Evolutionary conservation across 73 alveolate species (phyloP), one percentile per base, ranked within the genome.

Genomic region (Paramecium sexaurelia): DNA sequence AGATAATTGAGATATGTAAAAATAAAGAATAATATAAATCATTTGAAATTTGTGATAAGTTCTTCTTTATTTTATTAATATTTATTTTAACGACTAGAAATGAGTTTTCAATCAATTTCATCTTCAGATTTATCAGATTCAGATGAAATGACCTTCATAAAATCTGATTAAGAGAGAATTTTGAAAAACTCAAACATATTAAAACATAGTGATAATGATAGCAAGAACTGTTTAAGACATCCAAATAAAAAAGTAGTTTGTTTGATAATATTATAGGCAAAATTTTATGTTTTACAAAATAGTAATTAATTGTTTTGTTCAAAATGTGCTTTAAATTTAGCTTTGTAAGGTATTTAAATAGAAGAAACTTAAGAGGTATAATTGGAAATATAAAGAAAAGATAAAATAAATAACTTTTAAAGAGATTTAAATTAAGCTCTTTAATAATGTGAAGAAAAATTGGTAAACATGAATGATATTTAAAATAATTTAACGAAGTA

Each of bases 321-420:
- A 7, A 78, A 78, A 78, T 78, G 90, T 41, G 90, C 90, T 10
- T 22, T 78, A 17, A 78, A 78, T 43, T 78, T 78, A 45, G 90
- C 90, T 20, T 45, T 78, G 11, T 19, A 43, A 78, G 90, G 90
- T 6, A 13, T 78, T 19, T 36, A 78, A 24, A 78, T 78, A 24
- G 90, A 78, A 27, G 90, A 78, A 78, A 78, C 90, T 5, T 43
- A 39, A 43, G 90, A 78, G 32, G 55, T 20, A 78, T 7, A 78
- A 1, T 78, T 78, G 41, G 90, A 78, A 24, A 24, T 41, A 43
- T 43, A 41, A 45, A 37, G 90, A 32, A 29, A 78, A 78, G 29
- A 78, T 22, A 39, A 40, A 39, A 78, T 78, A 19, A 24, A 22
- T 22, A 17, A 32, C 3, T 78, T 78, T 78, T 40, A 37, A 47